phyloP scores from a whole-genome alignment of 176 grass and related monocot species.

The Bothriochloa decipiens region DNA sequence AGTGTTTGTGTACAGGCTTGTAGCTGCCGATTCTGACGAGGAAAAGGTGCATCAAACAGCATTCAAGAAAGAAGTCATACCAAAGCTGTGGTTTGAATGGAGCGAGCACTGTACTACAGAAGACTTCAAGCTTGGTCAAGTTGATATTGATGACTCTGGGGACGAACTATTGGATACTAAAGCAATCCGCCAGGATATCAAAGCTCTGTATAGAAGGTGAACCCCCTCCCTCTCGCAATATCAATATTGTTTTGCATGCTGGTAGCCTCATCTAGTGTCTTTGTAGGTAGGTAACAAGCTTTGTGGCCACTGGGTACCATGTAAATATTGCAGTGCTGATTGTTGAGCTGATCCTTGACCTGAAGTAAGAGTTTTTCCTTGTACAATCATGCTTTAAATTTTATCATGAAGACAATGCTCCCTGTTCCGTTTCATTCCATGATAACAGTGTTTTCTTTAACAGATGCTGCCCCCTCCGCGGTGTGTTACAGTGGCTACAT shows the following conservation, averaged over 20 bases:
- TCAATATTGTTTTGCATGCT: not conserved
- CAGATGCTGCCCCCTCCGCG: not conserved
- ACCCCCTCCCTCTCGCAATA: not conserved
- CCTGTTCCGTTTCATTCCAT: not conserved
- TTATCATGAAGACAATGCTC: not conserved
- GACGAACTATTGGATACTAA: conserved; percentile 74
- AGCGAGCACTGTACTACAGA: conserved; percentile 61
- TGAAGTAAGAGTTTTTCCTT: conserved; percentile 25
- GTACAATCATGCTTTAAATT: not conserved
- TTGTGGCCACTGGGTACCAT: conserved; percentile 16
- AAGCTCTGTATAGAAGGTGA: conserved; percentile 84
- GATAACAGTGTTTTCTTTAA: not conserved
- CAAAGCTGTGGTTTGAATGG: conserved; percentile 98
- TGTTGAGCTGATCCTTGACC: not conserved
- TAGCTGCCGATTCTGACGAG: conserved; percentile 76
- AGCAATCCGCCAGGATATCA: conserved; percentile 66
- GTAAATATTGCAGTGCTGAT: conserved; percentile 42
- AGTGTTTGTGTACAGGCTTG: conserved; percentile 85
- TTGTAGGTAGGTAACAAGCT: conserved; percentile 38
- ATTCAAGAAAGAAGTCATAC: conserved; percentile 86
- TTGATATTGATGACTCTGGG: conserved; percentile 55
- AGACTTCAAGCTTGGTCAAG: conserved; percentile 69
- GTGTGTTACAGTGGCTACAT: conserved; percentile 34
- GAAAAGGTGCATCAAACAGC: conserved; percentile 29
- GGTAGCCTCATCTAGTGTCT: not conserved